Evolutionary conservation across 2,329 filamentous ascomycete species (phyloP).

Genomic region (Penicillium palitans): DNA sequence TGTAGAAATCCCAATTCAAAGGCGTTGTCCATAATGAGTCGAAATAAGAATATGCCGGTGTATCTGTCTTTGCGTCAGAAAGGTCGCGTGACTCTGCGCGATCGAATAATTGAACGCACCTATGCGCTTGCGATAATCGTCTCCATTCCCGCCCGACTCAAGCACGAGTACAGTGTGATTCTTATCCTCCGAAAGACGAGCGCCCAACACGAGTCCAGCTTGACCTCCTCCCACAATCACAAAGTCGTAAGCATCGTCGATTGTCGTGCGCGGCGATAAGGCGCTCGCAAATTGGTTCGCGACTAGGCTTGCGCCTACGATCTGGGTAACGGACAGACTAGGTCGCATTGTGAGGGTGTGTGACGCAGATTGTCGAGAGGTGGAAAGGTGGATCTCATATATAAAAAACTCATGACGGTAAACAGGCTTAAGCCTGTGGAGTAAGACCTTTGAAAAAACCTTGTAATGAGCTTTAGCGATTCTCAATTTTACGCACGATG

Average conservation of each 20-base stretch:
- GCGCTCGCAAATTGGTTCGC: constrained; percentile 17
- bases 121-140: constrained; percentile 36
- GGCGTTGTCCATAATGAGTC: constrained; percentile 39
- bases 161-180: constrained; percentile 39
- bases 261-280: constrained; percentile 28
- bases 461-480: background rate
- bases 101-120: constrained; percentile 20
- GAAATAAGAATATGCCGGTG: constrained; percentile 37
- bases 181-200: constrained; percentile 45
- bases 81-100: background rate
- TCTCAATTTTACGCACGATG: constrained; percentile 3
- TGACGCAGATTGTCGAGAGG: background rate
- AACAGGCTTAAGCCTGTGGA: background rate
- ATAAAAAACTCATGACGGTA: background rate
- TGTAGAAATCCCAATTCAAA: constrained; percentile 37
- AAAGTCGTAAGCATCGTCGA: constrained; percentile 33
- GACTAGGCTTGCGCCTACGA: background rate
- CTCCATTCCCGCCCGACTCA: constrained; percentile 35
- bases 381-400: background rate
- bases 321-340: background rate
- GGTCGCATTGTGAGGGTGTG: background rate
- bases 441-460: constrained; percentile 1
- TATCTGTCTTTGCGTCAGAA: constrained; percentile 27
- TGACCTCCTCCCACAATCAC: constrained; percentile 57
- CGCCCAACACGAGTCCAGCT: constrained; percentile 52